Evolutionary conservation across 768 basidiomycete genomes (phyloP).

Genomic region (Suillus plorans): DNA sequence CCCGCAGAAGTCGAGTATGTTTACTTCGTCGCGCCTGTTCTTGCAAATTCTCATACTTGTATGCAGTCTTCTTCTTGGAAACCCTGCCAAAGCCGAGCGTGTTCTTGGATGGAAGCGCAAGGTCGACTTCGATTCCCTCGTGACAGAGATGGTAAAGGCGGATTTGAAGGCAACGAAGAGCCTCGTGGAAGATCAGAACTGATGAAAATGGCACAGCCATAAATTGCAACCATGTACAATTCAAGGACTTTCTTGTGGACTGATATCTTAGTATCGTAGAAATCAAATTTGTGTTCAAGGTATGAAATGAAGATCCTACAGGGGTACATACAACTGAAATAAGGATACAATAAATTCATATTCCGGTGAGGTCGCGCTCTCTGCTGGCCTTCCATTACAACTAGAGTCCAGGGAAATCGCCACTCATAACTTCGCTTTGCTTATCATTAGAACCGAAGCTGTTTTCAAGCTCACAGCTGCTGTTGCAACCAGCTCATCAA

Average conservation of each 20-base stretch:
- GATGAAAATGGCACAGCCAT: not conserved
- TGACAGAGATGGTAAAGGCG: slow-evolving; percentile 88
- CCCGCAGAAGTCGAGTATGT: slow-evolving; percentile 93
- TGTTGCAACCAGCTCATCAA: slow-evolving; percentile 78
- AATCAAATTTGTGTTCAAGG: not conserved
- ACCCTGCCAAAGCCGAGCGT: slow-evolving; percentile 88
- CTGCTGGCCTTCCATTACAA: not conserved
- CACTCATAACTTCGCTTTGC: slow-evolving; percentile 50
- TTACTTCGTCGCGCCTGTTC: not conserved
- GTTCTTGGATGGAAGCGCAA: slow-evolving; percentile 89
- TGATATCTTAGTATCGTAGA: not conserved
- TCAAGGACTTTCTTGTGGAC: slow-evolving; percentile 3
- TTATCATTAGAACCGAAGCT: slow-evolving; percentile 41
- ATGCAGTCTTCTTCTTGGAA: slow-evolving; percentile 75
- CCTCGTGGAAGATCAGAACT: slow-evolving; percentile 86
- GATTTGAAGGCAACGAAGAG: slow-evolving; percentile 74
- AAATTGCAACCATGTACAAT: not conserved
- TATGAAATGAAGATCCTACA: not conserved
- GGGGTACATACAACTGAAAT: not conserved
- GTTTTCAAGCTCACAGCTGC: slow-evolving; percentile 58
- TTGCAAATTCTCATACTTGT: not conserved
- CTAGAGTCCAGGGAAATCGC: not conserved
- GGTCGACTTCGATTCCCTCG: slow-evolving; percentile 79
- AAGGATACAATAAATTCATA: not conserved
- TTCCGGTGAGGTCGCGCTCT: not conserved